Percentiles rank a stretch among this genome's conserved stretches.
Evolutionary conservation across 208 protist genomes (phyloP).

Genomic region (Tetramitus jugosus): DNA sequence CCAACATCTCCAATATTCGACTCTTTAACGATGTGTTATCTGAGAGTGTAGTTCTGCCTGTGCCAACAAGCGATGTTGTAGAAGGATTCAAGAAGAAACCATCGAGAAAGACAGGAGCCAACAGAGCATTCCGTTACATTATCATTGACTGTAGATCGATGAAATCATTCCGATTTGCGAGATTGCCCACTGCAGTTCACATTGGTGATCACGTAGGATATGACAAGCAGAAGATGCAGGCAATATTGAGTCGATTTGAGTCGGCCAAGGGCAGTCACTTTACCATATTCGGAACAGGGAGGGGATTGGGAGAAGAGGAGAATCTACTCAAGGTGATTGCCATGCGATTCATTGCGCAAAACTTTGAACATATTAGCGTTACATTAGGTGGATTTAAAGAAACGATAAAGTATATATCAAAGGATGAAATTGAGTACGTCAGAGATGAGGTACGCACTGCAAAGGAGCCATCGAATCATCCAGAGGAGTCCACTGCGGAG

Average conservation of each 20-base stretch:
- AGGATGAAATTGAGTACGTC: constrained; percentile 1
- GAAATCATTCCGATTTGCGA: constrained; percentile 63
- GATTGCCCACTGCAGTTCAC: constrained; percentile 62
- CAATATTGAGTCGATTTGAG: constrained; percentile 23
- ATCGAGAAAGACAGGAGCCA: background rate
- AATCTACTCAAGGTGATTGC: constrained; percentile 71
- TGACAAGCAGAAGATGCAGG: constrained; percentile 28
- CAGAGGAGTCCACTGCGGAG: background rate
- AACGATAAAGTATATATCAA: background rate
- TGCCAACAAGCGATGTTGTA: constrained; percentile 68
- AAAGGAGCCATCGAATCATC: background rate
- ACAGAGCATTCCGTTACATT: constrained; percentile 42
- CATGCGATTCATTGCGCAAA: constrained; percentile 51
- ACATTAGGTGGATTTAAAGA: constrained; percentile 4
- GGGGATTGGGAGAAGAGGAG: constrained; percentile 60
- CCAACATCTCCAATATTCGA: constrained; percentile 26
- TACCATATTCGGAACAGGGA: constrained; percentile 62
- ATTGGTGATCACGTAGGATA: constrained; percentile 40
- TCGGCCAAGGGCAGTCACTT: constrained; percentile 53
- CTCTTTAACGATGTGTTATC: constrained; percentile 51
- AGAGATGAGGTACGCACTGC: background rate
- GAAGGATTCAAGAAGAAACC: constrained; percentile 51
- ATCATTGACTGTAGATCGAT: constrained; percentile 69
- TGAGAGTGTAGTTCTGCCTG: constrained; percentile 47
- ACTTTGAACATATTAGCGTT: background rate